Conservation (phyloP, 495 filamentous ascomycete species). For the Penicillium antarcticum region DNA sequence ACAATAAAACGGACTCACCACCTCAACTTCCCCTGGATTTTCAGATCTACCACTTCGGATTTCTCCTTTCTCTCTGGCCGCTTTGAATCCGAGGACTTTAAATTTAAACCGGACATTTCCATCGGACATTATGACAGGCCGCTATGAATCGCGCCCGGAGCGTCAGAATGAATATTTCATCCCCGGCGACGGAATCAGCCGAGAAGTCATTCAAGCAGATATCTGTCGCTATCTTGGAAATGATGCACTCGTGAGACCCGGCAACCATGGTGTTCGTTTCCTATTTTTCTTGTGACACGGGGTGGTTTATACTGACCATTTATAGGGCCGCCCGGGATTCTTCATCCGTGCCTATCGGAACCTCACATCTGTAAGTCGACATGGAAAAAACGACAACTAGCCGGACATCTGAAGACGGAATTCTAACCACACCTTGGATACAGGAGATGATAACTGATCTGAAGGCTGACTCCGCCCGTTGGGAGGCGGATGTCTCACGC, state of each 20-base stretch:
- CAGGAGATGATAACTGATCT: slow-evolving; percentile 89
- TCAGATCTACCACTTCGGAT: slow-evolving; percentile 14
- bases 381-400: slow-evolving; percentile 1
- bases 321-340: slow-evolving; percentile 69
- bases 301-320: slow-evolving; percentile 29
- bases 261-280: slow-evolving; percentile 69
- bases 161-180: slow-evolving; percentile 85
- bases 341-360: slow-evolving; percentile 87
- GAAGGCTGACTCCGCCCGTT: slow-evolving; percentile 75
- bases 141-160: slow-evolving; percentile 36
- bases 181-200: slow-evolving; percentile 82
- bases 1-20: slow-evolving; percentile 23
- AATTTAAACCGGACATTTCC: slow-evolving; percentile 23
- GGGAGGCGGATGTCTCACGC: slow-evolving; percentile 67
- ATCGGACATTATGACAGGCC: slow-evolving; percentile 43
- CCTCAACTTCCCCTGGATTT: slow-evolving; percentile 8
- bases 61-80: slow-evolving; percentile 24
- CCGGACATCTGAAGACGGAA: slow-evolving; percentile 2
- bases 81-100: slow-evolving; percentile 38
- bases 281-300: slow-evolving; percentile 7
- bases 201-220: slow-evolving; percentile 92
- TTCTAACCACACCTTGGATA: slow-evolving; percentile 8
- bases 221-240: slow-evolving; percentile 92
- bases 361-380: slow-evolving; percentile 71
- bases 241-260: slow-evolving; percentile 85